Evolutionary conservation across 2,329 filamentous ascomycete species (phyloP), one percentile per base, ranked within the genome.

Genomic region (Pseudogymnoascus sp.): DNA sequence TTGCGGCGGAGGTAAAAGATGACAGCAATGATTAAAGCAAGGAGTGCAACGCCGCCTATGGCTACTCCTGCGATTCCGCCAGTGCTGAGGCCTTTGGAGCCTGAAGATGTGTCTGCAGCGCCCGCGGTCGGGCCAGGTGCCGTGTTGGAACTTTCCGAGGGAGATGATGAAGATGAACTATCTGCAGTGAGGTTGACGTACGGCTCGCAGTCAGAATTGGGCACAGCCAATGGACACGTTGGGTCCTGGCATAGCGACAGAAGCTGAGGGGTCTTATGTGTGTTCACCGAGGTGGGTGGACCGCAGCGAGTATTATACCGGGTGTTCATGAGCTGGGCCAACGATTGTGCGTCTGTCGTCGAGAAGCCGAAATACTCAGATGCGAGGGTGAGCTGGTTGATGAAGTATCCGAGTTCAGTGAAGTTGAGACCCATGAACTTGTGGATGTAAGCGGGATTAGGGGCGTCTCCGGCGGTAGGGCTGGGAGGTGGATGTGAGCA

Each of bases 341-440:
- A 61, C 4, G 67, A 67, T 12, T 63, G 14, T 1, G 64, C 65
- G 58, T 73, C 71, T 30, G 65, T 30, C 1, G 66, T 63, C 2
- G 69, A 69, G 62, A 73, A 71, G 34, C 70, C 70, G 43, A 63
- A 70, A n/a, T 66, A 64, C 28, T 60, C 61, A 43, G 65, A 67
- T 6, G 70, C 62, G 7, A 62, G 25, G 2, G 65, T 67, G 38
- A 73, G 64, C 43, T 73, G 70, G 7, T 69, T 61, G 59, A 73
- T 70, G 61, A 73, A 72, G 54, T 73, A 68, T 5, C 66, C 69
- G 6, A 72, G 61, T 22, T 72, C 63, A 1, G 65, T 67, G 20
- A 67, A 60, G 59, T 71, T 67, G 20, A 73, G 64, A 57, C 70
- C 64, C 71, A 73, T 73, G 61, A 65, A 73, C 43, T 72, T 71